Evolutionary conservation across 257 asterid species (phyloP).

Genomic region (Orobanche coerulescens): DNA sequence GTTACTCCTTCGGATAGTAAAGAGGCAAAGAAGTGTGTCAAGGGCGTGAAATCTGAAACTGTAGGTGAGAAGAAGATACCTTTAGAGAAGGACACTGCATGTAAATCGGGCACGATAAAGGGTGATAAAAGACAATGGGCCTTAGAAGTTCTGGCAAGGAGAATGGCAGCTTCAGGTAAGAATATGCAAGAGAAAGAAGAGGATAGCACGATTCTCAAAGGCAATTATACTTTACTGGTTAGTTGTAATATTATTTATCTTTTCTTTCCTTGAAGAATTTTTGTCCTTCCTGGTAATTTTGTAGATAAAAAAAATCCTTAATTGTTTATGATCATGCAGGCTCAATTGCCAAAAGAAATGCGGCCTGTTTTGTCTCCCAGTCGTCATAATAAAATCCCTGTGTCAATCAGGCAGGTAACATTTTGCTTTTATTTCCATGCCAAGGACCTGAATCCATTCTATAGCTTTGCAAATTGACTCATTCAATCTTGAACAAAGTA

Average conservation of each 20-base stretch:
- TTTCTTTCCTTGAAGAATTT: constrained; percentile 9
- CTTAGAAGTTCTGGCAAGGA: constrained; percentile 83
- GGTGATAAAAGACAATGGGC: constrained; percentile 95
- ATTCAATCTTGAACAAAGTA: constrained; percentile 6
- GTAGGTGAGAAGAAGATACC: constrained; percentile 25
- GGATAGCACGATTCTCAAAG: constrained; percentile 51
- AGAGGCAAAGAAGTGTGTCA: constrained; percentile 31
- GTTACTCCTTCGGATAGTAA: constrained; percentile 30
- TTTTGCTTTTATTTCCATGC: constrained; percentile 14
- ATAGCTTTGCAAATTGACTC: constrained; percentile 4
- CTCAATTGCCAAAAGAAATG: constrained; percentile 93
- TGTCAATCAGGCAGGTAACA: constrained; percentile 75
- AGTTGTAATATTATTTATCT: constrained; percentile 17
- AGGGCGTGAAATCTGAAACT: constrained; percentile 37
- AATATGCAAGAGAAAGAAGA: constrained; percentile 54
- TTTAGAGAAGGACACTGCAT: constrained; percentile 38
- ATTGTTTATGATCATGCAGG: constrained; percentile 45
- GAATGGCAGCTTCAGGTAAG: constrained; percentile 48
- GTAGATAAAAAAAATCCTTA: constrained; percentile 13
- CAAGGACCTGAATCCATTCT: background rate
- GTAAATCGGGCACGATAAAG: constrained; percentile 38
- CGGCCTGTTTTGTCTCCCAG: constrained; percentile 72
- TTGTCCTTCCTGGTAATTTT: constrained; percentile 16
- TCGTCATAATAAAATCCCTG: constrained; percentile 72
- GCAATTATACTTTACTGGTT: constrained; percentile 66